Evolutionary conservation across 2,329 filamentous ascomycete species (phyloP).

Genomic region (Clarireedia monteithiana): DNA sequence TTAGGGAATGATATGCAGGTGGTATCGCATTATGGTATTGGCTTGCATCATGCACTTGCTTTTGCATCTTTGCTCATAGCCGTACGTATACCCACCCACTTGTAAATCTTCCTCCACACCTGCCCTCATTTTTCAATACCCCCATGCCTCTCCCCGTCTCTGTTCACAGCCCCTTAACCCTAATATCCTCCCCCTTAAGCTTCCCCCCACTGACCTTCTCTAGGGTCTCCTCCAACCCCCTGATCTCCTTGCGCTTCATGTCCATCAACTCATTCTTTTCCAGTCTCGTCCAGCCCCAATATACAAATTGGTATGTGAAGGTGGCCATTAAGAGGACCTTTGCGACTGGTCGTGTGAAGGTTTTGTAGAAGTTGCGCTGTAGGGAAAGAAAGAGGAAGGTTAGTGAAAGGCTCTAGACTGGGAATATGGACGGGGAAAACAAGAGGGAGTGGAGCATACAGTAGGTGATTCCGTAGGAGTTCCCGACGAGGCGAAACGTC

Average conservation of each 20-base stretch:
- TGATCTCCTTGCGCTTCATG: slow-evolving; percentile 33
- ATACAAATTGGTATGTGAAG: slow-evolving; percentile 70
- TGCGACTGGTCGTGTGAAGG: slow-evolving; percentile 63
- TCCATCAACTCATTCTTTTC: slow-evolving; percentile 62
- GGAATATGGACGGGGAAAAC: neutral
- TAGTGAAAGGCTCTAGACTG: too few relatives aligned
- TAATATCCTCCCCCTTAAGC: slow-evolving; percentile 6
- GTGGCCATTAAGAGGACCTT: slow-evolving; percentile 70
- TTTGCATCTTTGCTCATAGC: too few relatives aligned
- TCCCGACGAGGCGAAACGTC: slow-evolving; percentile 1
- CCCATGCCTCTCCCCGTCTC: too few relatives aligned
- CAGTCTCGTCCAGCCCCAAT: slow-evolving; percentile 67
- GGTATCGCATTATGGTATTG: too few relatives aligned
- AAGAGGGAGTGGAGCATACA: neutral
- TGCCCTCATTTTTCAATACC: too few relatives aligned
- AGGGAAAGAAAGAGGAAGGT: neutral
- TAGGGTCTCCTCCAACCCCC: slow-evolving; percentile 5
- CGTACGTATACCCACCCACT: too few relatives aligned
- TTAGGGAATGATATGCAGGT: too few relatives aligned
- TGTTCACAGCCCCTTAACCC: slow-evolving; percentile 1
- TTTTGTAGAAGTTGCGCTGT: slow-evolving; percentile 64
- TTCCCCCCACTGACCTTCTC: slow-evolving; percentile 2
- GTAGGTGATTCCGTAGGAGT: slow-evolving; percentile 2
- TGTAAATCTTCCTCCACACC: too few relatives aligned
- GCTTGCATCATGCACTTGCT: too few relatives aligned